Evolutionary conservation across 345 rosid species (phyloP), one percentile per base, ranked within the genome.

Genomic region (Leavenworthia alabamica): DNA sequence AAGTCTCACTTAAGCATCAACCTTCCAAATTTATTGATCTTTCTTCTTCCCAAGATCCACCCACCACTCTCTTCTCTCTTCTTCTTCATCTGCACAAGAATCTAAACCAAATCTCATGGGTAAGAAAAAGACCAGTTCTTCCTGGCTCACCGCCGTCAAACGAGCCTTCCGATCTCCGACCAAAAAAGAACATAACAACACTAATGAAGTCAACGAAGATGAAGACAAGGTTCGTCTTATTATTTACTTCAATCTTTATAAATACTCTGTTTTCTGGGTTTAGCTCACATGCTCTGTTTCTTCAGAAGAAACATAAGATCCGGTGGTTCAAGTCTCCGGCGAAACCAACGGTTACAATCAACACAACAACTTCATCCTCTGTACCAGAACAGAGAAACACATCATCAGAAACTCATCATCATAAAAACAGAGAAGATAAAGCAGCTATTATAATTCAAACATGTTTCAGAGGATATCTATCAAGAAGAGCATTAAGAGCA

Each of bases 101-200:
- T 50, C 59, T 60, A 60, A 45, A 54, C 58, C 48, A 27, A 42
- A 49, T 14, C 36, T 31, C 12, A 85, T 85, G 92, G 92, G 89
- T 71, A 88, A 82, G 80, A 83, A 82, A 79, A 83, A 77, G 54
- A 81, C 75, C 53, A 81, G 84, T 27, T 78, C 75, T 57, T 87
- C 95, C 1, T 85, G 96, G 96, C 82, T 88, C 70, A 80, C 88
- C 14, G 93, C 82, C 60, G 90, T 88, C 31, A 88, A 88, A 81
- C 83, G 93, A 62, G 96, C 88, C 64, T 85, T 88, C 77, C 82
- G 88, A 76, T 88, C 89, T 80, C 96, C 96, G 11, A 64, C 77
- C 60, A 86, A 73, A 70, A 82, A 58, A 70, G 66, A 54, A 19
- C 70, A 49, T 45, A 74, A 52, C 59, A 79, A 74, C 42, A 66